Evolutionary conservation across 208 protist species (phyloP), one percentile per base, ranked within the genome.

Genomic region (Porcisia hertigi): DNA sequence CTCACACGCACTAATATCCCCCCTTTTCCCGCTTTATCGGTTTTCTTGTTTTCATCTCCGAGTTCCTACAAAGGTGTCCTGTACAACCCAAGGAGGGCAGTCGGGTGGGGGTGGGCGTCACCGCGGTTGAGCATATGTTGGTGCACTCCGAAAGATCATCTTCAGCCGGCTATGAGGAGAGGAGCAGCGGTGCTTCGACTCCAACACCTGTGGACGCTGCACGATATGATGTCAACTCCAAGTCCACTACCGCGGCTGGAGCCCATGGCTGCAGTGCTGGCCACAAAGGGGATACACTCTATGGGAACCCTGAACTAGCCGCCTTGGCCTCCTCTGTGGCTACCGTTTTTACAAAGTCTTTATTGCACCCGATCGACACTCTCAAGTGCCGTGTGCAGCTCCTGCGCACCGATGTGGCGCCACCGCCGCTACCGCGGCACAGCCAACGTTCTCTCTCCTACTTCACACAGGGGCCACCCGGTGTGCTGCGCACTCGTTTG

Each of bases 341-440:
- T 1, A 86, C 89, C 7, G 39, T 92, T 23, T 1, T 90, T 20
- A 88, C 92, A 41, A 97, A 97, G 77, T 87, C 88, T 1, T 5
- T 94, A 18, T 80, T 95, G 25, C 91, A 97, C 79, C 92, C 92
- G 7, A 77, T 97, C 39, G 92, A 97, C 72, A 97, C 92, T 0
- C 41, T 94, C 34, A 97, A 97, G 77, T 97, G 89, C 64, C 88
- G 92, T 3, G 52, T 94, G 59, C 92, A 97, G 76, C 76, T 90
- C 1, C 57, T 83, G 18, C 72, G 74, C 71, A 80, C 79, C 34
- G 66, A 73, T 39, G 64, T 71, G n/a, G 30, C 45, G n/a, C 59
- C 52, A 11, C 59, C 76, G 14, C 18, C 53, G 34, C 45, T 3
- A 45, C 47, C 20, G 43, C 39, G 16, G 57, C 47, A 52, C 47